Evolutionary conservation across 2,329 filamentous ascomycete genomes (phyloP).

Genomic region (Endothia cerciana): DNA sequence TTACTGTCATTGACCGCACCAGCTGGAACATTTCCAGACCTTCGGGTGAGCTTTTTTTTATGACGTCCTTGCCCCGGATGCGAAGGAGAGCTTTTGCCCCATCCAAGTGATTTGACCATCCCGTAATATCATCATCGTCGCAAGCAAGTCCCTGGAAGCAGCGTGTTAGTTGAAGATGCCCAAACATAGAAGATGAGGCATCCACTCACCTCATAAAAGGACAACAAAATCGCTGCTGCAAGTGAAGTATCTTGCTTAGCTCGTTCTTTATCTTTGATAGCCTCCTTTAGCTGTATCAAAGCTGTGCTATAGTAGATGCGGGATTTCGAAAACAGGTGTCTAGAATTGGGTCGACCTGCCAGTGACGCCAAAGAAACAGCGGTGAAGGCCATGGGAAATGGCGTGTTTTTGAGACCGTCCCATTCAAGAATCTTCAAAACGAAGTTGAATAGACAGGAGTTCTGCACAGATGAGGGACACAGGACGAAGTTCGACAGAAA

Average conservation of each 20-base stretch:
- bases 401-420: conserved; percentile 30
- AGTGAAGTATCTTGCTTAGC: conserved; percentile 32
- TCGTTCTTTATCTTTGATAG: conserved; percentile 30
- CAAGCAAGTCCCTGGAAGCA: conserved; percentile 27
- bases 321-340: conserved; percentile 30
- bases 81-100: conserved; percentile 33
- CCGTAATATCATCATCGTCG: conserved; percentile 30
- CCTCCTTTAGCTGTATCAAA: conserved; percentile 31
- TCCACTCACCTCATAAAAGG: conserved; percentile 33
- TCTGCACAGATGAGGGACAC: conserved; percentile 30
- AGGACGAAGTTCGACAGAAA: conserved; percentile 35
- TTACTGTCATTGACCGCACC: conserved; percentile 33
- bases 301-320: conserved; percentile 33
- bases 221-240: conserved; percentile 32
- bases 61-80: conserved; percentile 29
- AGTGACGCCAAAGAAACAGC: conserved; percentile 33
- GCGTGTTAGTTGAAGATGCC: background rate
- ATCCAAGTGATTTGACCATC: conserved; percentile 33
- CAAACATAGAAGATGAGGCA: background rate
- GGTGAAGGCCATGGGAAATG: conserved; percentile 33
- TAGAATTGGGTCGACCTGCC: conserved; percentile 33
- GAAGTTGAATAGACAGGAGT: conserved; percentile 32
- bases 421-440: conserved; percentile 31
- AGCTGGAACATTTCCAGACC: conserved; percentile 35
- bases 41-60: conserved; percentile 26